These are phyloP conservation scores for Scytalidium sp. DNA, from an alignment of 2,329 filamentous ascomycete genomes.

Conservation along the genomic window DNA sequence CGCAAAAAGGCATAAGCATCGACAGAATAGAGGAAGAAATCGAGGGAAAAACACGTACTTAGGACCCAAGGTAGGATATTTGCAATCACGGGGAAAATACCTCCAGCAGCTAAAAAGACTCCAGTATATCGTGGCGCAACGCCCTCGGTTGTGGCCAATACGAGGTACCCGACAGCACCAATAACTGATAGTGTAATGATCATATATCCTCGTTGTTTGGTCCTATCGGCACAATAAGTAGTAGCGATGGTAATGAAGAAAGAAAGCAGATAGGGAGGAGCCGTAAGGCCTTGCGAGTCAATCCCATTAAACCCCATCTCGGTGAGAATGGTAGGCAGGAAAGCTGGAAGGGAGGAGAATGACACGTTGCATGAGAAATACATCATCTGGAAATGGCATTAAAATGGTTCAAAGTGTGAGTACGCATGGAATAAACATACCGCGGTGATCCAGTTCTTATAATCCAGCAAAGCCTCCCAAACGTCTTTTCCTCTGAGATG, in stretches of 20 bases:
- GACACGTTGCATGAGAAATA: conserved; percentile 60
- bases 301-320: conserved; percentile 66
- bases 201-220: conserved; percentile 59
- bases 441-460: background rate
- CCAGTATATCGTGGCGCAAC: conserved; percentile 41
- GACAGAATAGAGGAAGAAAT: background rate
- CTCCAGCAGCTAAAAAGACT: conserved; percentile 50
- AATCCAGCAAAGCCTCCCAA: background rate
- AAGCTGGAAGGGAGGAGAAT: conserved; percentile 60
- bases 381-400: conserved; percentile 32
- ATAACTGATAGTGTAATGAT: conserved; percentile 54
- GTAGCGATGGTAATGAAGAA: conserved; percentile 59
- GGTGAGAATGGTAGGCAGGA: conserved; percentile 57
- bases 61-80: conserved; percentile 68
- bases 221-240: conserved; percentile 60
- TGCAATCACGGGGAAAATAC: conserved; percentile 63
- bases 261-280: conserved; percentile 65
- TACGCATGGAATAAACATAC: background rate
- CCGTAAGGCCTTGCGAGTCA: conserved; percentile 66
- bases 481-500: background rate
- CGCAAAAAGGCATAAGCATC: too few species aligned
- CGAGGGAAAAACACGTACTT: conserved; percentile 18
- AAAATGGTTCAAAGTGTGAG: background rate
- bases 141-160: conserved; percentile 53
- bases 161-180: conserved; percentile 58